phyloP scores from a whole-genome alignment of 257 asterid genomes.

The Capsicum rhomboideum region DNA sequence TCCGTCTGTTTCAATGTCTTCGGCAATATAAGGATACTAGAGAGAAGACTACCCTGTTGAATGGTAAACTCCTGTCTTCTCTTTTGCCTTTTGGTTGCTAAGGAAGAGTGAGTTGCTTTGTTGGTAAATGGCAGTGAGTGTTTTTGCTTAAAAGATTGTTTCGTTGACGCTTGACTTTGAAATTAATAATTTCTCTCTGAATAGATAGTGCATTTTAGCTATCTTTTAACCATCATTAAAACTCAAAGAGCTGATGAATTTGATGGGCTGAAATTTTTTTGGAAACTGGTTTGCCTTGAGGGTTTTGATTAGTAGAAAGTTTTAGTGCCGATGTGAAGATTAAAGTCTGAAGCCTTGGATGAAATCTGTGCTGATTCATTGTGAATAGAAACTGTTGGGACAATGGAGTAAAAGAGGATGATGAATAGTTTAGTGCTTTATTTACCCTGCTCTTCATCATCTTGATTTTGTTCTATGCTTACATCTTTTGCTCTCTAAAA shows the following conservation, averaged over 20 bases:
- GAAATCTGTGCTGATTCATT: background rate
- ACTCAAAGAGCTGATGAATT: background rate
- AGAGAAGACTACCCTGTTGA: conserved; percentile 74
- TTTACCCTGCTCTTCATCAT: background rate
- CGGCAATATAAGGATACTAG: conserved; percentile 87
- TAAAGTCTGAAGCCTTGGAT: background rate
- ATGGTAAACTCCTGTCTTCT: conserved; percentile 43
- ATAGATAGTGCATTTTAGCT: background rate
- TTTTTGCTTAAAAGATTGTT: background rate
- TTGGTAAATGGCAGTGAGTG: background rate
- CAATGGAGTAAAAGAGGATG: background rate
- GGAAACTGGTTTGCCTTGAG: background rate
- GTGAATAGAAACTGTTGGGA: background rate
- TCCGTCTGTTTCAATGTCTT: conserved; percentile 95
- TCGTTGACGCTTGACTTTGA: background rate
- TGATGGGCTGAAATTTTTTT: background rate
- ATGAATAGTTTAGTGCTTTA: background rate
- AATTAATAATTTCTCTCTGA: background rate
- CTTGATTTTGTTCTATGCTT: background rate
- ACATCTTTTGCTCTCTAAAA: background rate
- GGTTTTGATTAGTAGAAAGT: background rate
- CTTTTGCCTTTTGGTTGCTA: background rate
- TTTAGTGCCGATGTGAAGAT: background rate
- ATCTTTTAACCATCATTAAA: background rate
- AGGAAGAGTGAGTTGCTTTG: background rate